These are phyloP conservation scores for Aegilops speltoides DNA, from an alignment of 176 grass and related monocot genomes.

Conservation along the genomic window DNA sequence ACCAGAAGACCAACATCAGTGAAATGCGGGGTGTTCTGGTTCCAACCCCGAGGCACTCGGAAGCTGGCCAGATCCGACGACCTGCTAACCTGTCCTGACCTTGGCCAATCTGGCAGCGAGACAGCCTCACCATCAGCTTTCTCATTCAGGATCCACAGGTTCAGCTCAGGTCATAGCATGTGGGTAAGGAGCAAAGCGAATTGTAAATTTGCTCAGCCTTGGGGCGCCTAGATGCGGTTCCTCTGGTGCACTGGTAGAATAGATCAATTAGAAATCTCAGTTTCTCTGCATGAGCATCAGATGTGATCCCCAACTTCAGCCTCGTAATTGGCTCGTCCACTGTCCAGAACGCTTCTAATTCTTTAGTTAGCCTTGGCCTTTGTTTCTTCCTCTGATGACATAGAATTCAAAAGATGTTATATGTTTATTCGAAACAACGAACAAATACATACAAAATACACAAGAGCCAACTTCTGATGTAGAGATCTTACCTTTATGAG, in stretches of 20 bases:
- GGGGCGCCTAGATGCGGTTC: slow-evolving; percentile 56
- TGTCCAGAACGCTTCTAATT: slow-evolving; percentile 70
- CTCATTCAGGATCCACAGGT: slow-evolving; percentile 3
- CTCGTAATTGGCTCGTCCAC: slow-evolving; percentile 49
- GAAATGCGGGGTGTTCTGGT: background rate
- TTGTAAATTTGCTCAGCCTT: slow-evolving; percentile 70
- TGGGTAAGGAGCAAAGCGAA: slow-evolving; percentile 52
- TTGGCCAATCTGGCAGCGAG: background rate
- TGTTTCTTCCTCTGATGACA: slow-evolving; percentile 65
- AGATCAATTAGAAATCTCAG: slow-evolving; percentile 75
- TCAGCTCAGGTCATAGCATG: slow-evolving; percentile 49
- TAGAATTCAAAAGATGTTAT: slow-evolving; percentile 14
- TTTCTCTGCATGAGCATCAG: slow-evolving; percentile 70
- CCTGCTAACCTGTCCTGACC: background rate
- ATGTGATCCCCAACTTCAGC: slow-evolving; percentile 58
- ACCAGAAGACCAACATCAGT: background rate
- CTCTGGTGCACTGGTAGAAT: slow-evolving; percentile 86
- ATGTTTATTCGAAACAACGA: slow-evolving; percentile 14
- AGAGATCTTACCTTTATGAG: slow-evolving; percentile 58
- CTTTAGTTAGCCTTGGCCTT: slow-evolving; percentile 77
- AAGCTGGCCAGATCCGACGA: background rate
- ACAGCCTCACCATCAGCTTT: background rate
- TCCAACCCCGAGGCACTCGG: background rate
- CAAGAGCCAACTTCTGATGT: background rate
- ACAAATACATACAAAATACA: slow-evolving; percentile 8